These are phyloP conservation scores for Acarospora socialis DNA, from an alignment of 2,329 filamentous ascomycete species.

Conservation along the genomic window DNA sequence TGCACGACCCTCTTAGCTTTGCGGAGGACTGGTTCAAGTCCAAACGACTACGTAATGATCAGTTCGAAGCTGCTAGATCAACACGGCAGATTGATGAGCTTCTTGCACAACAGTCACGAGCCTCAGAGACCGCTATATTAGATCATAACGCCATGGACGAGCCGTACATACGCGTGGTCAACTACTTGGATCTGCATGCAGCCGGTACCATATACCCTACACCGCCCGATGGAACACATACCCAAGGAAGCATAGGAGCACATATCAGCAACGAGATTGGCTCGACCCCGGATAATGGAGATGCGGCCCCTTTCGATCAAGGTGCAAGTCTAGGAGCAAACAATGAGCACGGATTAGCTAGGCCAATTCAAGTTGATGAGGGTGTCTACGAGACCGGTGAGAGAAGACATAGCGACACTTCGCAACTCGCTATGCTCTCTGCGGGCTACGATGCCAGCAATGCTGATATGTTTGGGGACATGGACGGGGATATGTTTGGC, in stretches of 20 bases:
- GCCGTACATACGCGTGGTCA: constrained; percentile 1
- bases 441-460: constrained; percentile 36
- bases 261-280: constrained; percentile 5
- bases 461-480: constrained; percentile 51
- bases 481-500: constrained; percentile 57
- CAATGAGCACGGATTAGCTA: not conserved
- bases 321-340: too few relatives aligned
- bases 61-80: constrained; percentile 27
- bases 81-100: too few relatives aligned
- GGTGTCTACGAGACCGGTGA: constrained; percentile 1
- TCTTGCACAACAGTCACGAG: too few relatives aligned
- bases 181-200: constrained; percentile 32
- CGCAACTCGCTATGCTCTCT: constrained; percentile 31
- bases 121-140: not conserved
- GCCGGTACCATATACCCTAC: constrained; percentile 54
- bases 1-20: constrained; percentile 25
- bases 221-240: constrained; percentile 50
- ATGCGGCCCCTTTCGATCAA: not conserved
- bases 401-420: not conserved
- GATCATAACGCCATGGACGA: constrained; percentile 4
- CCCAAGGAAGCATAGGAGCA: constrained; percentile 11
- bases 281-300: not conserved
- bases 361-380: not conserved
- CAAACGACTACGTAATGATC: constrained; percentile 40
- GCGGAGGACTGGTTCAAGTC: constrained; percentile 27